Base-by-base conservation (phyloP, 768 basidiomycete genomes). In the Suillus clintonianus region DNA sequence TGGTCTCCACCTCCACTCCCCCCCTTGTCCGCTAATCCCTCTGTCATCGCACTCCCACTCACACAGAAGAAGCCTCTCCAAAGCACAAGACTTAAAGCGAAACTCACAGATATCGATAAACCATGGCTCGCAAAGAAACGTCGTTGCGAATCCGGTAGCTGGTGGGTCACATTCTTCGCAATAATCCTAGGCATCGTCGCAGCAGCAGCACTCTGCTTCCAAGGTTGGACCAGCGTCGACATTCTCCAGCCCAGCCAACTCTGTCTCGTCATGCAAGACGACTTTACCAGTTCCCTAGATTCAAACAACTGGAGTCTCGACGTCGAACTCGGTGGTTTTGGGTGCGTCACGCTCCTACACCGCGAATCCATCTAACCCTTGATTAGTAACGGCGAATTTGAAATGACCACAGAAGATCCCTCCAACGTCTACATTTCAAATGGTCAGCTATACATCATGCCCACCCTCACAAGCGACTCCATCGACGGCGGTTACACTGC, bases 1-100 rank as follows among this genome's bases (percentile, higher is more conserved):
- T 90, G 89, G 89, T 79, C 84, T 0, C 89, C 89, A 10, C 86
- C 88, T 1, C 67, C 65, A 34, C 64, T 64, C 69, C 73, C 65
- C 66, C 73, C 58, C 48, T 74, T 69, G 47, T 74, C 68, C 14
- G 72, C 62, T 27, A 73, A 78, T 39, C 74, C 67, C 63, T 72
- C 72, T 22, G 67, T 70, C 1, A 69, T 67, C 9, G 69, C 67
- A 0, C 71, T 81, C 30, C 78, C 83, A 0, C 82, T 81, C 19
- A 70, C 80, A 4, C 74, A 75, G 13, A 75, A 75, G 48, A 75
- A 75, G 67, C 62, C 61, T 1, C 74, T 73, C 63, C 76, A 81
- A 1, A 82, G 82, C 24, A 87, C 85, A 0, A 81, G 85, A 1
- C 77, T 90, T 45, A 68, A 78, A 13, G 76, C 78, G 41, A 85